Percentiles rank a stretch among this genome's conserved stretches.
These are phyloP conservation scores for Sisymbrium altissimum DNA, from an alignment of 345 rosid species.

Conservation along the genomic window DNA sequence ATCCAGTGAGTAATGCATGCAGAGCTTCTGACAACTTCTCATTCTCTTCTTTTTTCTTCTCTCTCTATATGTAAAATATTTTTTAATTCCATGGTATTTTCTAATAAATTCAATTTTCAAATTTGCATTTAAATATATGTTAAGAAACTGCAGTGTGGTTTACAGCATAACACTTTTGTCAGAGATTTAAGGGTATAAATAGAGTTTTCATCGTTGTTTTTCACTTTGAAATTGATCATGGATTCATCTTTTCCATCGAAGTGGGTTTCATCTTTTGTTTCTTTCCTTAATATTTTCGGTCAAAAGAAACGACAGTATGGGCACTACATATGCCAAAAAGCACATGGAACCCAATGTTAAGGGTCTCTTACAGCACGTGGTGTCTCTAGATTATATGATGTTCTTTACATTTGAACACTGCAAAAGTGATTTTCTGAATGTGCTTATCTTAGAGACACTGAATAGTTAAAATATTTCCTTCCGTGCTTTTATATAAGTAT, in stretches of 20 bases:
- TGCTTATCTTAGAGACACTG: neutral
- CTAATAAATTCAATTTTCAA: neutral
- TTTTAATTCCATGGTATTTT: neutral
- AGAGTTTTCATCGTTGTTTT: conserved; percentile 14
- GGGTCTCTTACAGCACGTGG: conserved; percentile 26
- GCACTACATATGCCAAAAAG: conserved; percentile 43
- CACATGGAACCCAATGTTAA: conserved; percentile 60
- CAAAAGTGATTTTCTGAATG: neutral
- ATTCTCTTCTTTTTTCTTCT: conserved; percentile 6
- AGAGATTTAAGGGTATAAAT: conserved; percentile 20
- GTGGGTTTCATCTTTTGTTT: conserved; percentile 20
- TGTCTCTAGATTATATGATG: neutral
- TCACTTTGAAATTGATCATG: conserved; percentile 14
- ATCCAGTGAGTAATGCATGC: conserved; percentile 42
- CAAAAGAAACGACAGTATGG: conserved; percentile 55
- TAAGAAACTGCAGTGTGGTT: conserved; percentile 22
- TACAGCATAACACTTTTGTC: conserved; percentile 23
- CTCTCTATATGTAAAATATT: neutral
- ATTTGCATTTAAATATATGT: neutral
- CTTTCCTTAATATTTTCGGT: conserved; percentile 32
- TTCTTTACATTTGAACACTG: neutral
- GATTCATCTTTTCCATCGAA: conserved; percentile 18
- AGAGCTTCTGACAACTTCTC: conserved; percentile 33
- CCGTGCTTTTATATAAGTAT: neutral
- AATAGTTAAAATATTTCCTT: neutral